phyloP scores from a whole-genome alignment of 164 flowering plant species.

The Umbilicus rupestris region DNA sequence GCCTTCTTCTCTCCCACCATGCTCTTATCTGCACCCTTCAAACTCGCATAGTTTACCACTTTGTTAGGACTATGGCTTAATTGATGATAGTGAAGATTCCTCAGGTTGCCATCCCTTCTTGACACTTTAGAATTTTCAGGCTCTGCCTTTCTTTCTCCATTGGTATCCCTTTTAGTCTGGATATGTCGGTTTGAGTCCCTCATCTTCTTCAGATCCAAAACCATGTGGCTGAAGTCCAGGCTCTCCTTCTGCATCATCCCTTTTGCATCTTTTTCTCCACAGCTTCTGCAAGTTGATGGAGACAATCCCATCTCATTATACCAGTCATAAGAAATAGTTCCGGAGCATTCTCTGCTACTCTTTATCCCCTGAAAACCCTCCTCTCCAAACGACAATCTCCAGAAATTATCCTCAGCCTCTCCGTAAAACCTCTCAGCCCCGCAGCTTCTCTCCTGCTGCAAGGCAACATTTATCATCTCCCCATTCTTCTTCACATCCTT shows the following conservation, averaged over 20 bases:
- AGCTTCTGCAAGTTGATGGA: constrained; percentile 18
- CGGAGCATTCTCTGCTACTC: background rate
- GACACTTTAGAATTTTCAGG: background rate
- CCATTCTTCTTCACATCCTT: constrained; percentile 13
- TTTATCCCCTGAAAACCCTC: constrained; percentile 20
- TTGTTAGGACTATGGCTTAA: background rate
- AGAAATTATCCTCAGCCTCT: constrained; percentile 27
- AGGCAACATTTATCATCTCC: constrained; percentile 1
- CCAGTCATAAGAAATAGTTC: constrained; percentile 21
- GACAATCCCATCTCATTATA: constrained; percentile 22
- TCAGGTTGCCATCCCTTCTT: constrained; percentile 6
- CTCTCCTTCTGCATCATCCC: constrained; percentile 12
- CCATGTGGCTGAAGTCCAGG: constrained; percentile 20
- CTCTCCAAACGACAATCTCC: constrained; percentile 42
- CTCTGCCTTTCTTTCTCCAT: background rate
- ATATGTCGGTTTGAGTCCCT: background rate
- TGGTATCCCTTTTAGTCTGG: background rate
- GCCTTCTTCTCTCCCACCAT: background rate
- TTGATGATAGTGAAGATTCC: background rate
- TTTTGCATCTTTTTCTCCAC: constrained; percentile 11
- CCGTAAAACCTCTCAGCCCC: constrained; percentile 18
- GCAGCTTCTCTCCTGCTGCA: constrained; percentile 13
- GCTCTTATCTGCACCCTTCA: background rate
- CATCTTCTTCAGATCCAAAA: constrained; percentile 5
- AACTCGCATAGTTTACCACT: background rate